phyloP scores from a whole-genome alignment of 2,329 filamentous ascomycete species.

The Cladophialophora bantiana region DNA sequence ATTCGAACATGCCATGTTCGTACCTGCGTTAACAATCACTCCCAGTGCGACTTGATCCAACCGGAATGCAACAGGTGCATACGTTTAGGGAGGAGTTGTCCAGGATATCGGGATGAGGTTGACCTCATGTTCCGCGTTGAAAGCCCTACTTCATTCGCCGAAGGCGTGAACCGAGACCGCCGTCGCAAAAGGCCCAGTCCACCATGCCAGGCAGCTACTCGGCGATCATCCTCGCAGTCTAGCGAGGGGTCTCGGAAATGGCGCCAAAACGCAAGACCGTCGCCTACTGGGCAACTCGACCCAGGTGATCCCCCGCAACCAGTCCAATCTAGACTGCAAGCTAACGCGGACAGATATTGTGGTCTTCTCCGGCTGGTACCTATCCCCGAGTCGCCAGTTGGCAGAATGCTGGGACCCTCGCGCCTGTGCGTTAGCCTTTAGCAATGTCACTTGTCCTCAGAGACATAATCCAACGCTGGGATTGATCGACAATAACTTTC shows the following conservation, averaged over 20 bases:
- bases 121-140: slow-evolving; percentile 45
- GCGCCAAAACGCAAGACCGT: background rate
- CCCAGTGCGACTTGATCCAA: slow-evolving; percentile 34
- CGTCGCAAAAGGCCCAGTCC: slow-evolving; percentile 17
- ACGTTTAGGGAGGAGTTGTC: slow-evolving; percentile 40
- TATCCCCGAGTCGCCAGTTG: slow-evolving; percentile 12
- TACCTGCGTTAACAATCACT: slow-evolving; percentile 18
- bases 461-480: background rate
- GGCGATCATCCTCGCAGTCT: background rate
- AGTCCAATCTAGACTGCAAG: background rate
- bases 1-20: background rate
- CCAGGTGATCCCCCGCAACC: background rate
- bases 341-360: slow-evolving; percentile 21
- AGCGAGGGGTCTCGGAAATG: background rate
- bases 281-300: background rate
- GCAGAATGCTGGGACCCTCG: slow-evolving; percentile 27
- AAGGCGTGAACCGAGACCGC: slow-evolving; percentile 24
- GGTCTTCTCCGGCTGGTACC: slow-evolving; percentile 17
- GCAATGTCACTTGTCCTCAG: slow-evolving; percentile 15
- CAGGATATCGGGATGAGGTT: slow-evolving; percentile 46
- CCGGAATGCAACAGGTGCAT: slow-evolving; percentile 39
- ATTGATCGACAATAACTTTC: slow-evolving; percentile 20
- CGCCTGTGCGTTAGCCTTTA: slow-evolving; percentile 25
- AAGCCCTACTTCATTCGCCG: slow-evolving; percentile 29
- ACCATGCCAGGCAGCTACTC: background rate